Conservation (phyloP, 192 early-diverging fungal species). For the Gaertneriomyces sp. region DNA sequence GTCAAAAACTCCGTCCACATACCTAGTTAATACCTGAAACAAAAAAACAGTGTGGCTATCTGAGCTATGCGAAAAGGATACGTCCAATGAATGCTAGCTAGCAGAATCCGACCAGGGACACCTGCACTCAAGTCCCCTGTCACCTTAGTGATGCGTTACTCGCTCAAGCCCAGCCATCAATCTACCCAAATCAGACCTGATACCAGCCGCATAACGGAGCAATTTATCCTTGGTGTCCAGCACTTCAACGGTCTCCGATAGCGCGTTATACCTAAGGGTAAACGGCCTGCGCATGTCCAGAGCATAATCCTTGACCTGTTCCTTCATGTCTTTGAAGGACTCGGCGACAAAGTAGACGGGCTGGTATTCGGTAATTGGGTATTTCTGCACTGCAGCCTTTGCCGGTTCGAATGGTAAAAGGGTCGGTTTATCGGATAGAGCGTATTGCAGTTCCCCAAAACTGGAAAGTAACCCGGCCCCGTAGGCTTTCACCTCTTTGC, state of each 20-base stretch:
- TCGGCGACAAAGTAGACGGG: conserved; percentile 93
- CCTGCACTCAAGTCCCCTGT: no score
- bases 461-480: conserved; percentile 90
- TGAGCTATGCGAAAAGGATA: no score
- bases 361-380: conserved; percentile 88
- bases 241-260: conserved; percentile 87
- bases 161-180: conserved; percentile 74
- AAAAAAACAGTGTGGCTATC: no score
- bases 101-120: no score
- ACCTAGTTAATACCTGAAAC: no score
- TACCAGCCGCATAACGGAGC: conserved; percentile 70
- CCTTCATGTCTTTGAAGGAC: conserved; percentile 88
- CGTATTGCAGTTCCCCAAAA: conserved; percentile 94
- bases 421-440: conserved; percentile 74
- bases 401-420: conserved; percentile 81
- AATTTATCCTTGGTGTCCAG: conserved; percentile 87
- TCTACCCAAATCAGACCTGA: conserved; percentile 73
- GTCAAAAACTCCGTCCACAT: no score
- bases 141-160: no score
- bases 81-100: no score
- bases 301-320: conserved; percentile 78
- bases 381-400: conserved; percentile 40
- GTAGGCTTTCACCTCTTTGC: conserved; percentile 74
- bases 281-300: conserved; percentile 74
- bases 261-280: conserved; percentile 85